Base-by-base conservation (phyloP, 805 yeast genomes). In the Osmozyma mogii region DNA sequence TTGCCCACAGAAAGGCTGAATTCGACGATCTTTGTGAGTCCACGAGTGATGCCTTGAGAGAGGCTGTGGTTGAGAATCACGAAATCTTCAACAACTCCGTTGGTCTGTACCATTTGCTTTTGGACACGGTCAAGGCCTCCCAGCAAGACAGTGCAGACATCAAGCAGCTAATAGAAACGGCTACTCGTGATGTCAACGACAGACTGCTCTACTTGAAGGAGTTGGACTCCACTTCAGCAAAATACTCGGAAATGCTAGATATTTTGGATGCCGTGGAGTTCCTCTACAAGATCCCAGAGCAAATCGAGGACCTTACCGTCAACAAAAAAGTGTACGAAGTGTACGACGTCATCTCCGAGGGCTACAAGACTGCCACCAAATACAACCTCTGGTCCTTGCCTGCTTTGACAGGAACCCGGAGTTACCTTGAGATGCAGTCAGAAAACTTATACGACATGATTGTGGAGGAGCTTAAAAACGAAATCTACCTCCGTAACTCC, bases 11-110 rank as follows among this genome's bases (percentile, higher is more conserved):
- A 36, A 65, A 67, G 34, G 66, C 66, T 2, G 87, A 84, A 37
- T 89, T 89, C 42, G 61, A 67, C 24, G 68, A 69, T 27, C 54
- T 85, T 25, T 74, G 78, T 37, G 58, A 61, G 15, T 61, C 70
- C 30, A 69, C 88, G 9, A 71, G 77, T 10, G 49, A 49, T 11
- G 70, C 76, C 15, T 61, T 89, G 30, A 71, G 78, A 35, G 57
- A 55, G 15, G 84, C 88, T 2, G 96, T 88, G 17, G 80, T 79
- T 40, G 82, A 78, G 31, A 82, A 85, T 49, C 79, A 78, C 50
- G 88, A 84, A 49, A 78, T 84, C 1, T 87, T 89, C 57, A 87
- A 84, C 50, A 79, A 76, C 41, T 76, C 85, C 41, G 76, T 89
- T 25, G 95, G 95, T 0, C 78, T 89, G 4, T 89, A 84, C 53